phyloP scores from a whole-genome alignment of 2,329 filamentous ascomycete species.

The Lecanicillium sp. region DNA sequence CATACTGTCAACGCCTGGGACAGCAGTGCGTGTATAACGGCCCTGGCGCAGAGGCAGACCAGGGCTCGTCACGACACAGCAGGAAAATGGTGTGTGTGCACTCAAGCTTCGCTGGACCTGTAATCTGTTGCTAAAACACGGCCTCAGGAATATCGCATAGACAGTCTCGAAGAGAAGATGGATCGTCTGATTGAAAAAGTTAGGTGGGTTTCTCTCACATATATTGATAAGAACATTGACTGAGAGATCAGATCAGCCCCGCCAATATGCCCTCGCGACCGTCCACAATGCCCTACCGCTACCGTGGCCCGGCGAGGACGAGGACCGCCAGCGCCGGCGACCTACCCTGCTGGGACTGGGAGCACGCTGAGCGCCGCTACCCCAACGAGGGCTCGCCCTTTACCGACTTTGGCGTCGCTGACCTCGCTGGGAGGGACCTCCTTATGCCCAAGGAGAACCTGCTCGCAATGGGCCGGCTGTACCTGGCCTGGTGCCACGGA shows the following conservation, averaged over 20 bases:
- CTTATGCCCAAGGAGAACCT: constrained; percentile 13
- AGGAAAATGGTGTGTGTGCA: constrained; percentile 17
- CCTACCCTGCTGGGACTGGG: constrained; percentile 11
- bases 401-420: background rate
- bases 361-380: background rate
- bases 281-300: background rate
- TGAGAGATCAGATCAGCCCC: background rate
- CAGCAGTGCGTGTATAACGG: constrained; percentile 39
- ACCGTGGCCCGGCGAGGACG: background rate
- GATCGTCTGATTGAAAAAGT: constrained; percentile 20
- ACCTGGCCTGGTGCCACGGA: constrained; percentile 42
- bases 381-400: background rate
- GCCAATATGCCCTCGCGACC: background rate
- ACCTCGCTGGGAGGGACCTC: background rate
- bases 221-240: background rate
- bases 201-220: constrained; percentile 9
- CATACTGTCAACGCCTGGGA: constrained; percentile 41
- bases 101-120: background rate
- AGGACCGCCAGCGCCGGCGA: constrained; percentile 11
- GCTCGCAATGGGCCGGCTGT: constrained; percentile 27
- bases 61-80: constrained; percentile 12
- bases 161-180: constrained; percentile 25
- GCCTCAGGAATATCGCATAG: constrained; percentile 29
- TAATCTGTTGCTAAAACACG: background rate
- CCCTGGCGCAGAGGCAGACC: background rate